Conservation (phyloP, 257 asterid species). For the Striga asiatica region DNA sequence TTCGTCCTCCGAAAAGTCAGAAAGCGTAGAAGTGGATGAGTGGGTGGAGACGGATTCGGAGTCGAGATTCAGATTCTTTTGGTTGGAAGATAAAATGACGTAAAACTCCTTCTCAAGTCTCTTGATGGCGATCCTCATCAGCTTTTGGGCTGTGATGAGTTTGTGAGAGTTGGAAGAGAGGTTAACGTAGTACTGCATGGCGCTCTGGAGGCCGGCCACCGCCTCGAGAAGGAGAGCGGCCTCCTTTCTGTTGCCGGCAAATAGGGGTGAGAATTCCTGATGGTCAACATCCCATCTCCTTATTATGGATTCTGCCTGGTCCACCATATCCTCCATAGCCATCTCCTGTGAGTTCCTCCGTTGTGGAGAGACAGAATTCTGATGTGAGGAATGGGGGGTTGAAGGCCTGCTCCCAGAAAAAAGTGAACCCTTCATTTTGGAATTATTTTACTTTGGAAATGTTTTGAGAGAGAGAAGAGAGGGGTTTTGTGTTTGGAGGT, state of each 20-base stretch:
- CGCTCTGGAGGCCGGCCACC: conserved; percentile 23
- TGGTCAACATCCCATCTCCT: conserved; percentile 26
- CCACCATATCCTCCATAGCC: conserved; percentile 38
- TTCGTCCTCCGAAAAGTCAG: conserved; percentile 20
- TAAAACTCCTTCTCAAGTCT: conserved; percentile 52
- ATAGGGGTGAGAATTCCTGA: conserved; percentile 20
- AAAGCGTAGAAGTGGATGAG: conserved; percentile 17
- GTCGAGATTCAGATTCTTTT: conserved; percentile 29
- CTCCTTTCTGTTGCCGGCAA: conserved; percentile 21
- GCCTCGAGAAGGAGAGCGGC: conserved; percentile 28
- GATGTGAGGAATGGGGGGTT: conserved; percentile 25
- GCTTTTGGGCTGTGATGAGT: conserved; percentile 33
- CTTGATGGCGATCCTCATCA: conserved; percentile 53
- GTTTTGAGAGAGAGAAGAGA: too few relatives aligned
- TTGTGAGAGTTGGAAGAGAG: conserved; percentile 25
- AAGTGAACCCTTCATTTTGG: not conserved
- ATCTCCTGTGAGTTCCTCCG: conserved; percentile 29
- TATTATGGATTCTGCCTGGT: conserved; percentile 30
- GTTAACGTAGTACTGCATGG: conserved; percentile 37
- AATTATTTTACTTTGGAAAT: not conserved
- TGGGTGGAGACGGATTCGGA: conserved; percentile 33
- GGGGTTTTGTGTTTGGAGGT: too few relatives aligned
- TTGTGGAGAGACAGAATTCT: conserved; percentile 11
- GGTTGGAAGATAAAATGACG: conserved; percentile 25
- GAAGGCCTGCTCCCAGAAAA: conserved; percentile 23